Evolutionary conservation across 1,139 yeast species (phyloP).

Genomic region (Yamadazyma mexicana): DNA sequence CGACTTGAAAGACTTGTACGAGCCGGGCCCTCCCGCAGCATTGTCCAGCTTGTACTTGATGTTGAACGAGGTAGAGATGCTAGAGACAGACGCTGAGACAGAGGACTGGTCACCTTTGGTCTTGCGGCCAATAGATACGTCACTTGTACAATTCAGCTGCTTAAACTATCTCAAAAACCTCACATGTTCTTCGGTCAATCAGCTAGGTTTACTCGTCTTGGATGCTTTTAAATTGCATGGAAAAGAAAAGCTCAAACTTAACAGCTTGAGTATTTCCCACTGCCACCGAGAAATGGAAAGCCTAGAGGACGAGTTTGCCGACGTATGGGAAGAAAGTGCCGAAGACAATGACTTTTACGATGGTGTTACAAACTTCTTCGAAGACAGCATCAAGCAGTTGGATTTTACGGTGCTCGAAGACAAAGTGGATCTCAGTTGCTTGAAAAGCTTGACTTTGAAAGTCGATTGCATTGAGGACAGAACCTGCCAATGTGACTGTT

Average conservation of each 20-base stretch:
- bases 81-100: slow-evolving; percentile 12
- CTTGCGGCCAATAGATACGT: slow-evolving; percentile 21
- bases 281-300: slow-evolving; percentile 26
- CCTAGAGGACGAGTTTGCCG: background rate
- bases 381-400: slow-evolving; percentile 22
- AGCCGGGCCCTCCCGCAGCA: slow-evolving; percentile 29
- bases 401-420: slow-evolving; percentile 22
- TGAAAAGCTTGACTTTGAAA: slow-evolving; percentile 28
- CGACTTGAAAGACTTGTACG: slow-evolving; percentile 21
- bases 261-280: slow-evolving; percentile 35
- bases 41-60: slow-evolving; percentile 34
- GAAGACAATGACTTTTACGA: background rate
- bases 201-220: slow-evolving; percentile 32
- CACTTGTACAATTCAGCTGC: slow-evolving; percentile 20
- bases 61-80: slow-evolving; percentile 32
- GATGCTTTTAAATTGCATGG: slow-evolving; percentile 22
- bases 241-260: slow-evolving; percentile 26
- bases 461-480: slow-evolving; percentile 36
- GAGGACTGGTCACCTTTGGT: too few relatives aligned
- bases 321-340: background rate
- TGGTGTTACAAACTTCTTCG: slow-evolving; percentile 13
- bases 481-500: slow-evolving; percentile 28
- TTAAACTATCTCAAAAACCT: slow-evolving; percentile 29
- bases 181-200: slow-evolving; percentile 34
- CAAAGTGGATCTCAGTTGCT: slow-evolving; percentile 26